Evolutionary conservation across 352 stramenopile species (phyloP).

Genomic region (Pythium sp.): DNA sequence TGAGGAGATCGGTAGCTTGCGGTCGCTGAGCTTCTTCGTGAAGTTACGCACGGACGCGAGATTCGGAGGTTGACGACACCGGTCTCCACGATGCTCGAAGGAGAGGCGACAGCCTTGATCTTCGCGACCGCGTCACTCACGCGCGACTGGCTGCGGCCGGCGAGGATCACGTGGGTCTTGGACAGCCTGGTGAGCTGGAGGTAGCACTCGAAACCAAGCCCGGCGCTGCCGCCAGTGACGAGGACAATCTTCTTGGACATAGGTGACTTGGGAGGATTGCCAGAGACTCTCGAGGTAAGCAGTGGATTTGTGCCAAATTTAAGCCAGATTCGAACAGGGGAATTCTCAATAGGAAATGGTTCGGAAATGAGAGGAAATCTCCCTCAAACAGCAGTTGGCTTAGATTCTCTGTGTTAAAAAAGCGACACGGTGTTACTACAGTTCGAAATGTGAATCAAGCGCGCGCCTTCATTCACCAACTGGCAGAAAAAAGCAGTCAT

Average conservation of each 20-base stretch:
- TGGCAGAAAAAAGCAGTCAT: too few relatives aligned
- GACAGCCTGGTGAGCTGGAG: slow-evolving; percentile 21
- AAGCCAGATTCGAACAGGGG: too few relatives aligned
- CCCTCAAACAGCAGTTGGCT: too few relatives aligned
- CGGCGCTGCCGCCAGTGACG: slow-evolving; percentile 34
- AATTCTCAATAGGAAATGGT: too few relatives aligned
- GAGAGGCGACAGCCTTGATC: slow-evolving; percentile 3
- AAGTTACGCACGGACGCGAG: slow-evolving; percentile 27
- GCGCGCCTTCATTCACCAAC: too few relatives aligned
- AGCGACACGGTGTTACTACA: too few relatives aligned
- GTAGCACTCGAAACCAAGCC: slow-evolving; percentile 30
- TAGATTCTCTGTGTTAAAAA: too few relatives aligned
- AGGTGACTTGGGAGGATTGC: too few relatives aligned
- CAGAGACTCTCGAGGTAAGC: too few relatives aligned
- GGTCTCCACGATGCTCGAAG: slow-evolving; percentile 22
- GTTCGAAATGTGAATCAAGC: too few relatives aligned
- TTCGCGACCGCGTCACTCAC: slow-evolving; percentile 21
- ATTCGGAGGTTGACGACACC: slow-evolving; percentile 34
- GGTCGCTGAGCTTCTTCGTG: slow-evolving; percentile 13
- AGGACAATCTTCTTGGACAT: slow-evolving; percentile 26
- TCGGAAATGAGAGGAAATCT: too few relatives aligned
- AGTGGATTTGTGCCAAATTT: background rate
- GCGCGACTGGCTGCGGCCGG: slow-evolving; percentile 26
- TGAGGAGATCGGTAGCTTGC: slow-evolving; percentile 22
- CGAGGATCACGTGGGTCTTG: slow-evolving; percentile 29